Conservation (phyloP, 2,329 filamentous ascomycete species). For the Fusarium miscanthi region DNA sequence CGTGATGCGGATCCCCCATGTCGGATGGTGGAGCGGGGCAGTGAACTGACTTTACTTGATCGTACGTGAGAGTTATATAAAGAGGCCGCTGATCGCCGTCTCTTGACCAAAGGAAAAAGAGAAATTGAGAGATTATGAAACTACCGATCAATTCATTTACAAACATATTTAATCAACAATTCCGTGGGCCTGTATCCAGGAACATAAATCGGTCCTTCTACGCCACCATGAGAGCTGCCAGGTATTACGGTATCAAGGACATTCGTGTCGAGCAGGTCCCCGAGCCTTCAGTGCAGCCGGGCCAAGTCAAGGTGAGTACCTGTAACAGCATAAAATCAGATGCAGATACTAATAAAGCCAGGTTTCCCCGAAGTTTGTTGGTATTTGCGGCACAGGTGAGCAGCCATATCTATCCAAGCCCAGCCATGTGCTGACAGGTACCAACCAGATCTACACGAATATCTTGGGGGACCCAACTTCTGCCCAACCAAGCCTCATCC, state of each 20-base stretch:
- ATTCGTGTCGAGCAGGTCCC: constrained; percentile 64
- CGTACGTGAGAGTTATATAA: constrained; percentile 33
- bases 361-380: constrained; percentile 54
- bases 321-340: rapidly evolving
- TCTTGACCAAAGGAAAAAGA: not conserved
- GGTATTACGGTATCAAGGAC: constrained; percentile 66
- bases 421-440: not conserved
- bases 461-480: constrained; percentile 49
- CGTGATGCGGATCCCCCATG: not conserved
- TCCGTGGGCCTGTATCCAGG: not conserved
- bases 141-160: not conserved
- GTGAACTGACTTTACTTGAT: constrained; percentile 26
- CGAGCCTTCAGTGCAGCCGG: constrained; percentile 57
- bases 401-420: too few relatives aligned
- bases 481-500: constrained; percentile 65
- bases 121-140: not conserved
- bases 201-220: constrained; percentile 9
- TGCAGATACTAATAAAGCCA: not conserved
- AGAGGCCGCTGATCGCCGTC: not conserved
- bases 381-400: constrained; percentile 58
- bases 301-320: constrained; percentile 56
- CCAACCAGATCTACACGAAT: constrained; percentile 45
- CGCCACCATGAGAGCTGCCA: constrained; percentile 66
- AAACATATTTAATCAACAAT: not conserved
- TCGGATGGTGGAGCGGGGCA: constrained; percentile 31